Percentiles rank a stretch among this genome's conserved stretches.
Evolutionary conservation across 2,329 filamentous ascomycete genomes (phyloP).

Genomic region (Beauveria rudraprayagi): DNA sequence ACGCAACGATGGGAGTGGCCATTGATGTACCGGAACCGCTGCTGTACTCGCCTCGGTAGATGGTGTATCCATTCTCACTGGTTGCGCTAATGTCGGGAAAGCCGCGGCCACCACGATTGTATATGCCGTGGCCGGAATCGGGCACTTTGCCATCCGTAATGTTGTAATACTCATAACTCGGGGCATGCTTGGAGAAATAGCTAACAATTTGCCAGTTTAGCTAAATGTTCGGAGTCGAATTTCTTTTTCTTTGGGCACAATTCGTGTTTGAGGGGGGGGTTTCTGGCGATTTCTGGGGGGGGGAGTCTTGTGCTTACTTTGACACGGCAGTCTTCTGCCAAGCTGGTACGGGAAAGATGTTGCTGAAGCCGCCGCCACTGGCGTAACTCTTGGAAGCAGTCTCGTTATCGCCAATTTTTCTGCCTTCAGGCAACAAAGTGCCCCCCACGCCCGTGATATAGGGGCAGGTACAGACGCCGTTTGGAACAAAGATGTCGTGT

Average conservation of each 20-base stretch:
- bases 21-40: conserved; percentile 10
- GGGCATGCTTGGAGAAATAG: too few relatives aligned
- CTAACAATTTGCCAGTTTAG: too few relatives aligned
- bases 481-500: conserved; percentile 21
- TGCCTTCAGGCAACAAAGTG: conserved; percentile 34
- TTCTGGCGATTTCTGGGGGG: background rate
- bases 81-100: conserved; percentile 34
- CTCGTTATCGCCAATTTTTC: conserved; percentile 35
- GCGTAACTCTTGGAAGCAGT: conserved; percentile 36
- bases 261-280: too few relatives aligned
- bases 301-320: background rate
- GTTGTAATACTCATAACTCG: conserved; percentile 21
- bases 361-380: conserved; percentile 21
- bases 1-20: conserved; percentile 14
- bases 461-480: conserved; percentile 33
- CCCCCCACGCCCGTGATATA: conserved; percentile 41
- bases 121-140: too few relatives aligned
- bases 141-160: conserved; percentile 16
- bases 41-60: conserved; percentile 22
- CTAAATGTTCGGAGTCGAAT: too few relatives aligned
- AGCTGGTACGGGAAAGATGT: conserved; percentile 36
- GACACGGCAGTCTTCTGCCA: conserved; percentile 37
- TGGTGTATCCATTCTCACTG: conserved; percentile 35
- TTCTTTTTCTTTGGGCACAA: too few relatives aligned
- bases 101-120: conserved; percentile 21